Percentiles rank a stretch among this genome's conserved stretches.
These are phyloP conservation scores for Kwoniella sp. DNA, from an alignment of 768 basidiomycete genomes.

Conservation along the genomic window DNA sequence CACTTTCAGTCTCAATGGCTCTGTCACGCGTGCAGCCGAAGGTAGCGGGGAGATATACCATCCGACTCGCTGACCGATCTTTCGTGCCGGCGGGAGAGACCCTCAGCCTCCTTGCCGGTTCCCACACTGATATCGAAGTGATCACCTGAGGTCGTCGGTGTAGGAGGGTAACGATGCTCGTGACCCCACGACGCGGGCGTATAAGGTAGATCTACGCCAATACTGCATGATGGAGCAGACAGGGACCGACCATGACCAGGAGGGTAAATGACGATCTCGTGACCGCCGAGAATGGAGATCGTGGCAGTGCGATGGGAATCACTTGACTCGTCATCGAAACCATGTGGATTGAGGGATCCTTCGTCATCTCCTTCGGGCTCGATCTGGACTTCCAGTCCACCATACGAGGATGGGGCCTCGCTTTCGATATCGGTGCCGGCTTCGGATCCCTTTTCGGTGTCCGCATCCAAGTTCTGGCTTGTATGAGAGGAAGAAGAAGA, in stretches of 20 bases:
- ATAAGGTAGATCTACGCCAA: not conserved
- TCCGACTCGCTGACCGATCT: constrained; percentile 7
- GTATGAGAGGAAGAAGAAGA: not conserved
- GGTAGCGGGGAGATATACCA: not conserved
- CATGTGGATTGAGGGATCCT: not conserved
- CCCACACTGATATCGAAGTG: not conserved
- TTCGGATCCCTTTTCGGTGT: not conserved
- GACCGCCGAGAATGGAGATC: not conserved
- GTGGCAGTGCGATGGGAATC: constrained; percentile 2
- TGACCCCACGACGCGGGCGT: not conserved
- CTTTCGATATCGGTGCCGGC: not conserved
- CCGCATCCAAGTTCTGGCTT: not conserved
- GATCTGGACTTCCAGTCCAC: not conserved
- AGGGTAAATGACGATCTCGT: constrained; percentile 33
- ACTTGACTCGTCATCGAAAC: constrained; percentile 4
- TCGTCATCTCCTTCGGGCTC: too few species aligned
- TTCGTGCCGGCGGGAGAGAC: not conserved
- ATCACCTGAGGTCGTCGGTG: not conserved
- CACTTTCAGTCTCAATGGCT: constrained; percentile 4
- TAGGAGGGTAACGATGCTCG: not conserved
- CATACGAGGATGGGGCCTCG: not conserved
- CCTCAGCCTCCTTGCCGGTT: not conserved
- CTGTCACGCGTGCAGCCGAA: not conserved
- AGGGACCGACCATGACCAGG: constrained; percentile 24
- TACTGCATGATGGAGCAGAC: constrained; percentile 14